phyloP scores from a whole-genome alignment of 2,329 filamentous ascomycete genomes.

The Nemania serpens region DNA sequence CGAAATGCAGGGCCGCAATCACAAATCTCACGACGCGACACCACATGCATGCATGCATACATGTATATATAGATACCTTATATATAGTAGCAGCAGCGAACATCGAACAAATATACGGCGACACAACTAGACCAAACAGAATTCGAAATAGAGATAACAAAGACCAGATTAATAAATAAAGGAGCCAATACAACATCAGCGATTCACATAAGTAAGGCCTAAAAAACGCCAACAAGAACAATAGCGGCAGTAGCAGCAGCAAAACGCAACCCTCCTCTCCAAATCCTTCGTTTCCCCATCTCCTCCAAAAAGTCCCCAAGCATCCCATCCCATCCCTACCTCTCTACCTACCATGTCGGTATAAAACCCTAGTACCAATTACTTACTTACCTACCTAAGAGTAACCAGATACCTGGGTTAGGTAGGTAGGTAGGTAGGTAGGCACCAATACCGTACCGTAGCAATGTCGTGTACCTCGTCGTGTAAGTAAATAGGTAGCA shows the following conservation, averaged over 20 bases:
- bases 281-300: neutral
- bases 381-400: too few relatives aligned
- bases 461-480: too few relatives aligned
- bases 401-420: too few relatives aligned
- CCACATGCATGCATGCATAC: neutral
- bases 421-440: neutral
- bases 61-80: neutral
- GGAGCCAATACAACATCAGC: too few relatives aligned
- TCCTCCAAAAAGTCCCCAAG: neutral
- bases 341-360: too few relatives aligned
- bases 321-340: neutral
- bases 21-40: neutral
- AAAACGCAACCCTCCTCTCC: constrained; percentile 23
- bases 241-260: neutral
- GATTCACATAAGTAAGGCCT: neutral
- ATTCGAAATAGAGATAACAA: too few relatives aligned
- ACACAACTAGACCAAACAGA: too few relatives aligned
- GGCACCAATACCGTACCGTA: neutral
- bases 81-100: constrained; percentile 2
- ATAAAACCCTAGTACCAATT: too few relatives aligned
- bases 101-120: too few relatives aligned
- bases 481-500: too few relatives aligned
- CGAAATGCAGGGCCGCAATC: neutral
- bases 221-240: neutral
- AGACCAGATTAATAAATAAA: too few relatives aligned